phyloP scores from a whole-genome alignment of 2,329 filamentous ascomycete genomes.

The Botrytis deweyae region DNA sequence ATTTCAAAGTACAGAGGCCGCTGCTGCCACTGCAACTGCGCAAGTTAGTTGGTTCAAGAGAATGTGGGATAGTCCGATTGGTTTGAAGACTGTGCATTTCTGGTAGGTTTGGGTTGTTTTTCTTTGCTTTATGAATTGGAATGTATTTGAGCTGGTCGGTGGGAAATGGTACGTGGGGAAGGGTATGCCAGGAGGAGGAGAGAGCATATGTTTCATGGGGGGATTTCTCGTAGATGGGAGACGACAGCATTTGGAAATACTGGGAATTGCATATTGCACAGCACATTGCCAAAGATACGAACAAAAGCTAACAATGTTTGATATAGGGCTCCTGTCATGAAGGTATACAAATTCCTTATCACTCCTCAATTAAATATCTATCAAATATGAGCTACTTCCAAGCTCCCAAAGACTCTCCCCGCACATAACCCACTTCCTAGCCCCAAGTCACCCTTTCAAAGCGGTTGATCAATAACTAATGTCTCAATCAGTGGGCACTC shows the following conservation, averaged over 20 bases:
- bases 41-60: slow-evolving; percentile 63
- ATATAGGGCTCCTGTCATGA: slow-evolving; percentile 88
- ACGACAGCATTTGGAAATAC: too few species aligned
- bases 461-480: background rate
- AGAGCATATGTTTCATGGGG: background rate
- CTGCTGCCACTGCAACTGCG: slow-evolving; percentile 50
- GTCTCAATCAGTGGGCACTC: slow-evolving; percentile 65
- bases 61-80: slow-evolving; percentile 80
- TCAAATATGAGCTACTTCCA: background rate
- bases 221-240: background rate
- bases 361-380: background rate
- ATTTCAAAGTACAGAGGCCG: slow-evolving; percentile 59
- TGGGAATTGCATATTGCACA: background rate
- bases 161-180: background rate
- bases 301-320: background rate
- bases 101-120: slow-evolving; percentile 58
- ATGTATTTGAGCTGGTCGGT: background rate
- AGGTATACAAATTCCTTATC: slow-evolving; percentile 46
- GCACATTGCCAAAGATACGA: background rate
- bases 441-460: background rate
- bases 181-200: background rate
- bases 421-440: background rate
- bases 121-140: background rate
- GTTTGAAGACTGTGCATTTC: slow-evolving; percentile 94
- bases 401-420: background rate